These are phyloP conservation scores for Coemansia sp. DNA, from an alignment of 192 early-diverging fungal species.

Conservation along the genomic window DNA sequence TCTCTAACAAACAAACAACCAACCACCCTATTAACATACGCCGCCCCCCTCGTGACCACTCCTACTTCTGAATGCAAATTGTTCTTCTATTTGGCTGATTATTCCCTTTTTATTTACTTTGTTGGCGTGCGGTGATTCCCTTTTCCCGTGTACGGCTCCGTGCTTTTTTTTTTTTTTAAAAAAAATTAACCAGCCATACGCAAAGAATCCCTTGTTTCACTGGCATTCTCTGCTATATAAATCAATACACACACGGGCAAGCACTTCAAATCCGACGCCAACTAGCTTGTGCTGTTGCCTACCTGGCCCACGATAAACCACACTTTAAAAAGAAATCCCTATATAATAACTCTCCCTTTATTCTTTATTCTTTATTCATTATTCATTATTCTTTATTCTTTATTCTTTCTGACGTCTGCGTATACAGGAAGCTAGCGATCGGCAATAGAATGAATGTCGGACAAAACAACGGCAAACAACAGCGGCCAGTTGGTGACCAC, in stretches of 20 bases:
- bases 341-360: too few relatives aligned
- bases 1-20: too few relatives aligned
- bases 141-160: conserved; percentile 5
- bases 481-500: neutral
- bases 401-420: neutral
- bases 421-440: neutral
- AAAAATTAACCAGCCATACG: neutral
- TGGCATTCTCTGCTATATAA: neutral
- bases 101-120: neutral
- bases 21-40: neutral
- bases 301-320: too few relatives aligned
- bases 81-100: conserved; percentile 1
- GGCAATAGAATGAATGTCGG: conserved; percentile 9
- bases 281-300: too few relatives aligned
- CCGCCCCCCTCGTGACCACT: neutral
- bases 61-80: conserved; percentile 1
- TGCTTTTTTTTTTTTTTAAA: too few relatives aligned
- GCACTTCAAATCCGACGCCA: too few relatives aligned
- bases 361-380: neutral
- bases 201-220: neutral
- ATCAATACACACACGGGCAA: too few relatives aligned
- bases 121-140: neutral
- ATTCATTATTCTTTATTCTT: conserved; percentile 14
- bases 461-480: neutral
- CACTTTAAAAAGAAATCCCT: too few relatives aligned